These are phyloP conservation scores for Phallus indusiatus DNA, from an alignment of 768 basidiomycete genomes.

Conservation along the genomic window DNA sequence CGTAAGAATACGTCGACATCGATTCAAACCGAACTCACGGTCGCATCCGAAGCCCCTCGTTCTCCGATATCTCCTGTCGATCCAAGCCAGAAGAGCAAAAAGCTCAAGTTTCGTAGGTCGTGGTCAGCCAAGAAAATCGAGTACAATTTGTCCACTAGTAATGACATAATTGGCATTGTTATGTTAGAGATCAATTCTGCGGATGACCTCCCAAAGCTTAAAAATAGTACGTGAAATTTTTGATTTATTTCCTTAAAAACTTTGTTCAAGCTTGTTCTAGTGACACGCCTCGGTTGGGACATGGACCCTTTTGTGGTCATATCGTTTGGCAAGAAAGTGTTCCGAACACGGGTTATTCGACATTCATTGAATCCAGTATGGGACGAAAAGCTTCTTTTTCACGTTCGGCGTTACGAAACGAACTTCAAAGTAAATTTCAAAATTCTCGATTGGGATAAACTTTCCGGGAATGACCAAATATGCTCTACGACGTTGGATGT, in stretches of 20 bases:
- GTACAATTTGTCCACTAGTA: conserved; percentile 55
- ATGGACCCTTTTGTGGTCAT: conserved; percentile 98
- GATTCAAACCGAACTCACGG: conserved; percentile 10
- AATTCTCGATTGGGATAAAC: conserved; percentile 95
- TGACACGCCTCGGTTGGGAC: conserved; percentile 84
- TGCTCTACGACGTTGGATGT: conserved; percentile 72
- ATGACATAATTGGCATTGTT: conserved; percentile 90
- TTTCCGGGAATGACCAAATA: conserved; percentile 79
- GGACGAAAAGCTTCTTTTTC: conserved; percentile 95
- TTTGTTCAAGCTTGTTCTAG: conserved; percentile 25
- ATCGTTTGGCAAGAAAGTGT: conserved; percentile 95
- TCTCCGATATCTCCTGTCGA: conserved; percentile 2
- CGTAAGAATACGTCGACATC: conserved; percentile 9
- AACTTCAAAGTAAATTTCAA: conserved; percentile 69
- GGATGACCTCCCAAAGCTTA: conserved; percentile 72
- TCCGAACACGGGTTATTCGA: conserved; percentile 81
- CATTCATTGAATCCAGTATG: conserved; percentile 81
- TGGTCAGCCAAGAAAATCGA: conserved; percentile 31
- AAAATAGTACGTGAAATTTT: conserved; percentile 61
- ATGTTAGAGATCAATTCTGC: conserved; percentile 87
- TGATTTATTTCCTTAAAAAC: not conserved
- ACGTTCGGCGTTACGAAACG: conserved; percentile 82
- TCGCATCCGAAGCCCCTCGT: conserved; percentile 11
- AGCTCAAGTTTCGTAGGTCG: conserved; percentile 30
- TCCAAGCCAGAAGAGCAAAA: conserved; percentile 17